Conservation (phyloP, 139 green algal species). For the Chlamydomonas urium region DNA sequence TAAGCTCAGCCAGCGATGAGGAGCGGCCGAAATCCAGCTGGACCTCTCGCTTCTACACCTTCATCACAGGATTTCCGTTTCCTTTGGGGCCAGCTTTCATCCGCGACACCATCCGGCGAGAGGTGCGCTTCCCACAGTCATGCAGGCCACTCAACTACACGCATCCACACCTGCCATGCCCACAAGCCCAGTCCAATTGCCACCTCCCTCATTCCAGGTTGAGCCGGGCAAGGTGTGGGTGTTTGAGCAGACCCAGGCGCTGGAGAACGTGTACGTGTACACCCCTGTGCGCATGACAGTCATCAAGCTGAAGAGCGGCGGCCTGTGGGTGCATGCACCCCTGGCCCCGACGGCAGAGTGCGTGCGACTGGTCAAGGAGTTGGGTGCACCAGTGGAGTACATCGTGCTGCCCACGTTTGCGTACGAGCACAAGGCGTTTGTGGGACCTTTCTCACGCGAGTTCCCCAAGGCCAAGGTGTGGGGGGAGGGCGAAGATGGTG, state of each 20-base stretch:
- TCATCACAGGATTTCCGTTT: conserved; percentile 87
- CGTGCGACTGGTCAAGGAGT: conserved; percentile 58
- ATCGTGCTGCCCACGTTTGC: conserved; percentile 72
- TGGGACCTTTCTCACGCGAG: conserved; percentile 70
- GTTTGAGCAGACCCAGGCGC: conserved; percentile 78
- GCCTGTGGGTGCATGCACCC: conserved; percentile 83
- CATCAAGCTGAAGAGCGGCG: conserved; percentile 71
- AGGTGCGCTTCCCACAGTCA: too few species aligned
- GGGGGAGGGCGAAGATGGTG: too few species aligned
- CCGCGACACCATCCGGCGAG: conserved; percentile 58
- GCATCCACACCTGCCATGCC: too few species aligned
- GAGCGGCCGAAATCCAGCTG: neutral
- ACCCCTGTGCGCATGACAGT: conserved; percentile 84
- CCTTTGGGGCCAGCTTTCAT: conserved; percentile 73
- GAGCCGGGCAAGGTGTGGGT: conserved; percentile 70
- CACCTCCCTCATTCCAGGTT: too few species aligned
- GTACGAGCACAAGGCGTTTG: conserved; percentile 93
- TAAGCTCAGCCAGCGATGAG: neutral
- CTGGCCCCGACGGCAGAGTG: conserved; percentile 72
- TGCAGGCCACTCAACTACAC: too few species aligned
- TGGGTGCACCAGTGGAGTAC: conserved; percentile 48
- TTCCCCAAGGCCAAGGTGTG: conserved; percentile 76
- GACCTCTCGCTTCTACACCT: conserved; percentile 42
- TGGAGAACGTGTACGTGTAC: conserved; percentile 65
- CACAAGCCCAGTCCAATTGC: too few species aligned